Evolutionary conservation across 345 rosid genomes (phyloP).

Genomic region (Mercurialis annua): DNA sequence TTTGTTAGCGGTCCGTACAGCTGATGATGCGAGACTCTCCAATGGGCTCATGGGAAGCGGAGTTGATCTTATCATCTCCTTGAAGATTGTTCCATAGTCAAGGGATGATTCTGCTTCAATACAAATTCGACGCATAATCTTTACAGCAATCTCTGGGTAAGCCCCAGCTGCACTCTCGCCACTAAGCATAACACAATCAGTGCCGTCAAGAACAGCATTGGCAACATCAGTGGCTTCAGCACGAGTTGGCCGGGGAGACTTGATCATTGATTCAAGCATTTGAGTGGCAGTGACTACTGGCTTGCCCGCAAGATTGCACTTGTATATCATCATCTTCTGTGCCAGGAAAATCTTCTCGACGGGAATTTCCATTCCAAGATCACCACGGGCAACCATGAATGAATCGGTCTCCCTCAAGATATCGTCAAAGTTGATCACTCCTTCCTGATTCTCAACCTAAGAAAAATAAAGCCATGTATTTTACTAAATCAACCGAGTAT

Average conservation of each 20-base stretch:
- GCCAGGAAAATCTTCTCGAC: constrained; percentile 92
- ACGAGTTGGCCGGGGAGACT: constrained; percentile 89
- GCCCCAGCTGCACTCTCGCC: constrained; percentile 94
- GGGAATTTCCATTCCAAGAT: constrained; percentile 93
- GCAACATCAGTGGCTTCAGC: constrained; percentile 97
- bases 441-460: constrained; percentile 91
- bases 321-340: constrained; percentile 94
- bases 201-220: constrained; percentile 87
- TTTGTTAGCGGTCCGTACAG: constrained; percentile 87
- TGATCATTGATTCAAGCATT: constrained; percentile 93
- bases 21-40: constrained; percentile 93
- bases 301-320: constrained; percentile 84
- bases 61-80: constrained; percentile 80
- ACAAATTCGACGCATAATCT: constrained; percentile 77
- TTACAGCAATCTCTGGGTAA: constrained; percentile 84
- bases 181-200: constrained; percentile 89
- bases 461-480: constrained; percentile 13
- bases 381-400: constrained; percentile 96
- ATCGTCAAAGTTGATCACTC: constrained; percentile 89
- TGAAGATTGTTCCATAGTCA: constrained; percentile 70
- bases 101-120: constrained; percentile 83
- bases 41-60: constrained; percentile 95
- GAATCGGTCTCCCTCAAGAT: constrained; percentile 89
- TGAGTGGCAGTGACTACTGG: constrained; percentile 93
- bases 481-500: background rate